Base-by-base conservation (phyloP, 768 basidiomycete genomes). In the Pulveroboletus sp. region DNA sequence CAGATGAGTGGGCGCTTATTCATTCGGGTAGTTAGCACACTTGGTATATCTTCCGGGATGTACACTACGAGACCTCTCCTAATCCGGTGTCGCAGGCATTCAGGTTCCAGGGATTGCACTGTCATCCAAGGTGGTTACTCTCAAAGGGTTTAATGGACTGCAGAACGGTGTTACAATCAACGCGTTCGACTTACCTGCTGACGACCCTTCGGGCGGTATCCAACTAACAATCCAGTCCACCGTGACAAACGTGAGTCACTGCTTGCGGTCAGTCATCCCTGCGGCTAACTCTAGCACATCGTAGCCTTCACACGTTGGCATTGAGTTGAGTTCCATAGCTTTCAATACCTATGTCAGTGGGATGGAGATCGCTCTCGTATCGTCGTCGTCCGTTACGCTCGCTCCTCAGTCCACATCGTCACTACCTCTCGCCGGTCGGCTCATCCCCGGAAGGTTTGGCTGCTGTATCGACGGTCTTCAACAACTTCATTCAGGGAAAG, bases 281-380 rank as follows among this genome's bases (percentile, higher is more conserved):
- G 10, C 33, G 15, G 49, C 37, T 64, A 33, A 63, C 32, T 36
- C 18, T 39, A 44, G 28, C 26, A 30, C 49, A 15, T 1, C 5
- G 21, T 49, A 84, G 82, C 86, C 86, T 28, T 83, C 86, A 1
- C 84, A 86, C 74, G 83, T 89, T 35, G 86, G 86, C 26, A 79
- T 89, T 11, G 69, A 79, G 51, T 71, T 89, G 8, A 76, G 73
- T 53, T 75, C 76, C 4, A 75, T 89, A 46, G 75, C 74, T 1
- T 89, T 89, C 67, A 71, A 81, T 44, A 80, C 80, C 15, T 82
- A 72, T 57, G 73, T 76, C 31, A 72, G 73, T 26, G 69, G 73
- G 27, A 69, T 75, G 9, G 73, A 79, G 63, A 78, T 89, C 49
- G 86, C 83, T 3, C 76, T 81, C 3, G 82, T 81, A 10, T 55